phyloP scores from a whole-genome alignment of 1,284 basidiomycete genomes.

The Chondrostereum purpureum region DNA sequence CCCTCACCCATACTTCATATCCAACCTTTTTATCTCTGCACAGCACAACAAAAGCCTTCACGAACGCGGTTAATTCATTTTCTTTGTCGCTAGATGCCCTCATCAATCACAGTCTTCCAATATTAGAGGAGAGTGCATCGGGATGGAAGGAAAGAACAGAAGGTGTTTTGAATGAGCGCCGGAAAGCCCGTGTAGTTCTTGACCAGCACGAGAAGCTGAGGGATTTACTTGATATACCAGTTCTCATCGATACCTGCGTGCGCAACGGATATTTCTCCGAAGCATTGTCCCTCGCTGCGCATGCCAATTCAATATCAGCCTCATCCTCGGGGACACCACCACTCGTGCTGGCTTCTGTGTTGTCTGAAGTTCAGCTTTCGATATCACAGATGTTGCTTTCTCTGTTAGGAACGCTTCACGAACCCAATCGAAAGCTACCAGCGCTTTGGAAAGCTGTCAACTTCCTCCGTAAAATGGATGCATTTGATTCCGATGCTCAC shows the following conservation, averaged over 20 bases:
- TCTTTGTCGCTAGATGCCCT: conserved; percentile 64
- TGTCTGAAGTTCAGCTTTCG: conserved; percentile 70
- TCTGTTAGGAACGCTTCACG: conserved; percentile 74
- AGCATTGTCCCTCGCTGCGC: conserved; percentile 75
- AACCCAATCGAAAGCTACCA: conserved; percentile 79
- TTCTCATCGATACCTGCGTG: conserved; percentile 87
- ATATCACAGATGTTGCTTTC: conserved; percentile 71
- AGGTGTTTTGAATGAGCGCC: conserved; percentile 45
- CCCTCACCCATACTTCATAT: conserved; percentile 84
- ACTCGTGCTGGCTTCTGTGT: conserved; percentile 51
- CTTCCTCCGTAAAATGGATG: conserved; percentile 76
- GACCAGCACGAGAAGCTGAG: conserved; percentile 89
- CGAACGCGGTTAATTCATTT: conserved; percentile 55
- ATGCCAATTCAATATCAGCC: conserved; percentile 41
- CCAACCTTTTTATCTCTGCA: conserved; percentile 84
- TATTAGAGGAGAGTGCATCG: conserved; percentile 62
- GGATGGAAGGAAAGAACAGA: conserved; percentile 47
- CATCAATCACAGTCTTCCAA: conserved; percentile 60
- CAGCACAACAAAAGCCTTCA: conserved; percentile 62
- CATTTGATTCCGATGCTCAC: conserved; percentile 24
- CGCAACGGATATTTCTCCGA: conserved; percentile 88
- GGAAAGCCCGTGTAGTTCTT: conserved; percentile 72
- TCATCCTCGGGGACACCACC: conserved; percentile 26
- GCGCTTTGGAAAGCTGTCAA: conserved; percentile 83
- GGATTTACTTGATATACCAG: conserved; percentile 85